These are phyloP conservation scores for Metschnikowia lachancei DNA, from an alignment of 805 yeast genomes.

Conservation along the genomic window DNA sequence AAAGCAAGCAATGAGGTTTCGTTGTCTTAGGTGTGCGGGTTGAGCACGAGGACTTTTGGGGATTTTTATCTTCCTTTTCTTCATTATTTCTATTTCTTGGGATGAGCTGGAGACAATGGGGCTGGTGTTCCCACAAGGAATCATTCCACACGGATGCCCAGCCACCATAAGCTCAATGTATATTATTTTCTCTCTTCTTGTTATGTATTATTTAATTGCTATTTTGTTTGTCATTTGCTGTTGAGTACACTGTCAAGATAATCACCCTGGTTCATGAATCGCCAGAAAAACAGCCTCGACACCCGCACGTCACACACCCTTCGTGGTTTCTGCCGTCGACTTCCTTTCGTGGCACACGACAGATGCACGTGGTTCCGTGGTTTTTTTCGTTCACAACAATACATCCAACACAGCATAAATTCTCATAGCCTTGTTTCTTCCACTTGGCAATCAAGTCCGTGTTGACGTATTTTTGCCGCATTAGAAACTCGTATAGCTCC, in stretches of 20 bases:
- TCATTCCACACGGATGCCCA: background rate
- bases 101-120: background rate
- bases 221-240: background rate
- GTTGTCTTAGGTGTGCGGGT: too few species aligned
- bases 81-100: background rate
- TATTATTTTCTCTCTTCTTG: conserved; percentile 3
- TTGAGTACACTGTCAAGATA: background rate
- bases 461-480: conserved; percentile 66
- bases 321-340: conserved; percentile 33
- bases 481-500: conserved; percentile 70
- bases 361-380: conserved; percentile 68
- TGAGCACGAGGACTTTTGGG: background rate
- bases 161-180: background rate
- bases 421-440: conserved; percentile 83
- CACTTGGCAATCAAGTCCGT: conserved; percentile 72
- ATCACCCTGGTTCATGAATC: conserved; percentile 49
- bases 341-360: conserved; percentile 74
- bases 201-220: conserved; percentile 4
- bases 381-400: conserved; percentile 61
- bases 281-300: conserved; percentile 73
- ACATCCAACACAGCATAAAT: conserved; percentile 78
- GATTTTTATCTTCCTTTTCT: background rate
- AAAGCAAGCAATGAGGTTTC: conserved; percentile 8
- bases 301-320: conserved; percentile 78
- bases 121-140: background rate